These are phyloP conservation scores for Pseudogymnoascus sp. DNA, from an alignment of 2,329 filamentous ascomycete species.

Conservation along the genomic window DNA sequence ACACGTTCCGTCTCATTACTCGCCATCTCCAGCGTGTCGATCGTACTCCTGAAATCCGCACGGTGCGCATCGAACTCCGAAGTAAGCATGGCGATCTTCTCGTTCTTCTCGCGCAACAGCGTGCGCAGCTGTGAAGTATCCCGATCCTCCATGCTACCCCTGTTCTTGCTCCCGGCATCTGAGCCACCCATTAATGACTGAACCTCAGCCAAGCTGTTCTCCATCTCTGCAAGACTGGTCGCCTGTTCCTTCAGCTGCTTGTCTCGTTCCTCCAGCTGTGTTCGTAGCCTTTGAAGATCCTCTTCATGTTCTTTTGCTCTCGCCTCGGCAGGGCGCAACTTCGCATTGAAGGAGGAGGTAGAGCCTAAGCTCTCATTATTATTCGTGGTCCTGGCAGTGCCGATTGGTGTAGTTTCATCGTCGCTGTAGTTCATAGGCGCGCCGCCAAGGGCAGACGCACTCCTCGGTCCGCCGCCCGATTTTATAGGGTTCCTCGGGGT, in stretches of 20 bases:
- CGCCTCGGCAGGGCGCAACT: conserved; percentile 39
- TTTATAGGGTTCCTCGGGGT: conserved; percentile 41
- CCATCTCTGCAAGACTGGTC: conserved; percentile 78
- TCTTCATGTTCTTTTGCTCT: conserved; percentile 49
- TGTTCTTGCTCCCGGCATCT: conserved; percentile 44
- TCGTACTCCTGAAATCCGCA: conserved; percentile 92
- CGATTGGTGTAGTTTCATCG: conserved; percentile 46
- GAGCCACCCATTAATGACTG: conserved; percentile 59
- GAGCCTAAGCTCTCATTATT: conserved; percentile 50
- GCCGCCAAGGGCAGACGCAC: conserved; percentile 52
- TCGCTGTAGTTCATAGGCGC: conserved; percentile 46
- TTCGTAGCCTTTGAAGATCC: conserved; percentile 66
- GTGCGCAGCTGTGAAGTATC: conserved; percentile 72
- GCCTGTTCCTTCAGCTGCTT: conserved; percentile 85
- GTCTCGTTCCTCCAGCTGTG: conserved; percentile 76
- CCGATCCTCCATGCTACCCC: conserved; percentile 54
- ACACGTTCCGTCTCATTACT: conserved; percentile 93
- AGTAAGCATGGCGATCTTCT: conserved; percentile 88
- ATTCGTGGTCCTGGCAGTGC: conserved; percentile 43
- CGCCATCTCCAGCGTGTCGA: conserved; percentile 92
- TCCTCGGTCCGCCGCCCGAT: conserved; percentile 47
- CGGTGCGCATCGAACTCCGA: conserved; percentile 91
- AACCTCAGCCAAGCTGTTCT: conserved; percentile 76
- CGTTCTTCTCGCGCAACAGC: conserved; percentile 89
- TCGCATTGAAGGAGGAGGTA: conserved; percentile 47